A percentile compares a stretch with the other conserved stretches of the same genome.
phyloP scores from a whole-genome alignment of 805 yeast genomes.

The Saturnispora kantuleensis region DNA sequence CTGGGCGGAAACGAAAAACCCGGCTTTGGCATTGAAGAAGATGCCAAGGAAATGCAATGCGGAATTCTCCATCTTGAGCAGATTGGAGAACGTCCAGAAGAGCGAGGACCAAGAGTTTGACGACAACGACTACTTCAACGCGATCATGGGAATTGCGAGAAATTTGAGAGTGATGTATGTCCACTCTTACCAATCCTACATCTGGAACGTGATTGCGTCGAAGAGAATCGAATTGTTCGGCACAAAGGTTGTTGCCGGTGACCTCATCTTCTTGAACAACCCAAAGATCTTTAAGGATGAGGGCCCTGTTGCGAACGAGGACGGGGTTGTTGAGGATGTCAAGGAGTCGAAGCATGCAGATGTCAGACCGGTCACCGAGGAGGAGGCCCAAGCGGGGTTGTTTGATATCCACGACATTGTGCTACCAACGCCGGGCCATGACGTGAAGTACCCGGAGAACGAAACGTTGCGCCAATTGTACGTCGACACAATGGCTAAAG shows the following conservation, averaged over 20 bases:
- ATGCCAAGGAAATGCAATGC: slow-evolving; percentile 91
- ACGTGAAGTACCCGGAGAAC: slow-evolving; percentile 75
- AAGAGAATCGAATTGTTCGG: slow-evolving; percentile 68
- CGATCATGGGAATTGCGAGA: slow-evolving; percentile 84
- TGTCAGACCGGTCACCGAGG: slow-evolving; percentile 67
- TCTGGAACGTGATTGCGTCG: slow-evolving; percentile 87
- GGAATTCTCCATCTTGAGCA: slow-evolving; percentile 60
- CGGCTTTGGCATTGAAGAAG: slow-evolving; percentile 49
- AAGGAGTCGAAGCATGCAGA: slow-evolving; percentile 46
- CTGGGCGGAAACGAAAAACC: slow-evolving; percentile 69
- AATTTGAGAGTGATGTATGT: slow-evolving; percentile 90
- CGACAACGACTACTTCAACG: slow-evolving; percentile 55
- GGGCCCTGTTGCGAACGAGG: slow-evolving; percentile 28
- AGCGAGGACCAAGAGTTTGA: slow-evolving; percentile 38
- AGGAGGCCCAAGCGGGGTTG: slow-evolving; percentile 50
- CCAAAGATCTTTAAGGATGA: slow-evolving; percentile 19
- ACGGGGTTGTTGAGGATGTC: slow-evolving; percentile 62
- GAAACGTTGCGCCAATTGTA: slow-evolving; percentile 50
- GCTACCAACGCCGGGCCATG: slow-evolving; percentile 95
- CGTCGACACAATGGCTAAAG: slow-evolving; percentile 63
- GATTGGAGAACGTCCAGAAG: slow-evolving; percentile 43
- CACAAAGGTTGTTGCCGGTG: slow-evolving; percentile 63
- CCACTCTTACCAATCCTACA: slow-evolving; percentile 93
- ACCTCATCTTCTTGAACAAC: slow-evolving; percentile 50
- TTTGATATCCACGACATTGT: slow-evolving; percentile 76